phyloP scores from a whole-genome alignment of 768 basidiomycete genomes.

The Trametes sanguinea region DNA sequence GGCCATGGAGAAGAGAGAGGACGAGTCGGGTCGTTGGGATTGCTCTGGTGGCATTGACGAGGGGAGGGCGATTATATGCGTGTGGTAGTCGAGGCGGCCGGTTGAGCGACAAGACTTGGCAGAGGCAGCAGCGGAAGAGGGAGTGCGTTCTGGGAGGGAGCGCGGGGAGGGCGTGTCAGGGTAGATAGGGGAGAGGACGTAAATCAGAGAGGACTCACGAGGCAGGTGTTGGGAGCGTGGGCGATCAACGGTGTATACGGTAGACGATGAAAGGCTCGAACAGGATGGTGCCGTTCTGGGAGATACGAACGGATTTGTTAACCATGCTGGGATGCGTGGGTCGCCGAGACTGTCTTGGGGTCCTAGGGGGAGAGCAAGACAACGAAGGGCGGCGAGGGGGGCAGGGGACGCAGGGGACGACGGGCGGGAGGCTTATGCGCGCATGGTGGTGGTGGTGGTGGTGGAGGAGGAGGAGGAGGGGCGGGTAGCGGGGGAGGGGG shows the following conservation, averaged over 20 bases:
- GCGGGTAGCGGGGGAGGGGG: slow-evolving; percentile 10
- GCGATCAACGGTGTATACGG: slow-evolving; percentile 70
- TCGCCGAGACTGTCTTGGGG: slow-evolving; percentile 31
- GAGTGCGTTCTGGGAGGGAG: slow-evolving; percentile 26
- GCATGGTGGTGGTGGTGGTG: slow-evolving; percentile 39
- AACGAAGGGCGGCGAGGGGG: slow-evolving; percentile 22
- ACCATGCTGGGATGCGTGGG: slow-evolving; percentile 59
- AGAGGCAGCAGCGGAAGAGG: slow-evolving; percentile 7
- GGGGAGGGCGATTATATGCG: slow-evolving; percentile 27
- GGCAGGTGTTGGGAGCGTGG: slow-evolving; percentile 6
- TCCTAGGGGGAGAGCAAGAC: slow-evolving; percentile 30
- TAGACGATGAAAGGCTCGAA: slow-evolving; percentile 88
- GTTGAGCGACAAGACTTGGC: slow-evolving; percentile 31
- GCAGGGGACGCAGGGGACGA: slow-evolving; percentile 8
- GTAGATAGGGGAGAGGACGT: slow-evolving; percentile 5
- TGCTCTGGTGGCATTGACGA: slow-evolving; percentile 27
- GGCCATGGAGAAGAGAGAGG: slow-evolving; percentile 62
- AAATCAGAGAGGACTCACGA: slow-evolving; percentile 17
- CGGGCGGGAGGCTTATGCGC: slow-evolving; percentile 34
- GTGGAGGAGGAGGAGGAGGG: slow-evolving; percentile 23
- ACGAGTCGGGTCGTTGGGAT: slow-evolving; percentile 44
- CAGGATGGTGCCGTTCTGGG: slow-evolving; percentile 84
- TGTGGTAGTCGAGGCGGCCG: slow-evolving; percentile 35
- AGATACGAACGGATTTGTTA: slow-evolving; percentile 78
- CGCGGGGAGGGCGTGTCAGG: slow-evolving; percentile 4